These are phyloP conservation scores for Elsinoe perseae DNA, from an alignment of 2,329 filamentous ascomycete genomes.

Conservation along the genomic window DNA sequence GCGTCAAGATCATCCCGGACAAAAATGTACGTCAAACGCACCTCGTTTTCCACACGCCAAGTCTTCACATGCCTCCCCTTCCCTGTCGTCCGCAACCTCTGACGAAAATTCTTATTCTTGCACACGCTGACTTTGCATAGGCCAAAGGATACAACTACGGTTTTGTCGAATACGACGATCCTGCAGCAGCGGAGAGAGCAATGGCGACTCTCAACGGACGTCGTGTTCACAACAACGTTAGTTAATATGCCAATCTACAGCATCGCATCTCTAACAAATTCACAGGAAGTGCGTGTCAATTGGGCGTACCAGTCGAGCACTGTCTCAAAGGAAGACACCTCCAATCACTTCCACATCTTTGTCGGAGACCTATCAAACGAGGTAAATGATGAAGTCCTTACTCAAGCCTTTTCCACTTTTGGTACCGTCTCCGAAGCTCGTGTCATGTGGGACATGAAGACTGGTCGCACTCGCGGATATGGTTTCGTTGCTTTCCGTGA, in stretches of 20 bases:
- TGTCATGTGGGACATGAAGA: constrained; percentile 99
- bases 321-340: constrained; percentile 91
- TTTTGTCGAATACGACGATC: constrained; percentile 98
- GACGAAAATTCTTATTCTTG: background rate
- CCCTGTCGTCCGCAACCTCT: background rate
- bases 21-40: constrained; percentile 73
- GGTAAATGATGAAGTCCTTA: constrained; percentile 91
- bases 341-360: constrained; percentile 97
- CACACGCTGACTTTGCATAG: constrained; percentile 35
- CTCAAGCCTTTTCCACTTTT: constrained; percentile 92
- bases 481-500: constrained; percentile 97
- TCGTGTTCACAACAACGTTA: constrained; percentile 87
- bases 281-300: constrained; percentile 94
- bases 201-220: constrained; percentile 96
- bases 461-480: constrained; percentile 90
- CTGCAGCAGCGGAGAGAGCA: constrained; percentile 87
- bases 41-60: constrained; percentile 21
- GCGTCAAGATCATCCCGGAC: constrained; percentile 98
- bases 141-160: constrained; percentile 98
- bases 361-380: constrained; percentile 97
- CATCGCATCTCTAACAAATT: constrained; percentile 23
- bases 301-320: constrained; percentile 99
- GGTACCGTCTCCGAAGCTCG: constrained; percentile 93
- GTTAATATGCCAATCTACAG: constrained; percentile 28
- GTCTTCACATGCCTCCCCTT: constrained; percentile 11